These are phyloP conservation scores for Metarhizium humberi DNA, from an alignment of 2,329 filamentous ascomycete genomes.

Conservation along the genomic window DNA sequence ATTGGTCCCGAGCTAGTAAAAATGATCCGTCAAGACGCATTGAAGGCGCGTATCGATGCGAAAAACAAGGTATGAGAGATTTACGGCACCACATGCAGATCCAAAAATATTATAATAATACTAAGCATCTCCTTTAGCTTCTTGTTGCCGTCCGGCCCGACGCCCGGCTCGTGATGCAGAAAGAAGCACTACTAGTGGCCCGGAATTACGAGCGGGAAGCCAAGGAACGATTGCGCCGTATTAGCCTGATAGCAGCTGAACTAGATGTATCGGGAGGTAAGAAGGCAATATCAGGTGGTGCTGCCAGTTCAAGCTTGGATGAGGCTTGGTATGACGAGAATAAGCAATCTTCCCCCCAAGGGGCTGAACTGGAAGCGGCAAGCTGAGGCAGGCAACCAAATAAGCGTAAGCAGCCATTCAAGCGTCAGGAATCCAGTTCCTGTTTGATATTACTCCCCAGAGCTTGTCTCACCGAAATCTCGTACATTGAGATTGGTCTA, in stretches of 20 bases:
- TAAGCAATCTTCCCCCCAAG: not conserved
- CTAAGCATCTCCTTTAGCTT: slow-evolving; percentile 34
- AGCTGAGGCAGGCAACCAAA: slow-evolving; percentile 3
- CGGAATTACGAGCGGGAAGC: slow-evolving; percentile 66
- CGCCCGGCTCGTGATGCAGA: slow-evolving; percentile 60
- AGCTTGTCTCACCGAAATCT: not conserved
- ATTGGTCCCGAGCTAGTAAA: slow-evolving; percentile 66
- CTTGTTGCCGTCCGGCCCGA: slow-evolving; percentile 64
- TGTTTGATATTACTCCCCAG: not conserved
- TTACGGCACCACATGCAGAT: not conserved
- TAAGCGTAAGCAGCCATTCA: not conserved
- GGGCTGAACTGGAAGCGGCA: slow-evolving; percentile 3
- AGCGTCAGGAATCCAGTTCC: not conserved
- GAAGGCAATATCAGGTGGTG: slow-evolving; percentile 8
- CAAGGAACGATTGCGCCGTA: slow-evolving; percentile 64
- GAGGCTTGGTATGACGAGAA: slow-evolving; percentile 26
- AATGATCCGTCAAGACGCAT: slow-evolving; percentile 64
- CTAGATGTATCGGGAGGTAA: slow-evolving; percentile 48
- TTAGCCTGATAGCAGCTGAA: slow-evolving; percentile 67
- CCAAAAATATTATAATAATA: not conserved
- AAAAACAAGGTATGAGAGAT: slow-evolving; percentile 55
- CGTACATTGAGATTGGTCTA: not conserved
- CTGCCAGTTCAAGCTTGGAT: slow-evolving; percentile 13
- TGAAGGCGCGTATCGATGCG: slow-evolving; percentile 76
- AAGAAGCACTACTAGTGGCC: slow-evolving; percentile 57